These are phyloP conservation scores for Aspergillus piperis DNA, from an alignment of 2,329 filamentous ascomycete species.

Conservation along the genomic window DNA sequence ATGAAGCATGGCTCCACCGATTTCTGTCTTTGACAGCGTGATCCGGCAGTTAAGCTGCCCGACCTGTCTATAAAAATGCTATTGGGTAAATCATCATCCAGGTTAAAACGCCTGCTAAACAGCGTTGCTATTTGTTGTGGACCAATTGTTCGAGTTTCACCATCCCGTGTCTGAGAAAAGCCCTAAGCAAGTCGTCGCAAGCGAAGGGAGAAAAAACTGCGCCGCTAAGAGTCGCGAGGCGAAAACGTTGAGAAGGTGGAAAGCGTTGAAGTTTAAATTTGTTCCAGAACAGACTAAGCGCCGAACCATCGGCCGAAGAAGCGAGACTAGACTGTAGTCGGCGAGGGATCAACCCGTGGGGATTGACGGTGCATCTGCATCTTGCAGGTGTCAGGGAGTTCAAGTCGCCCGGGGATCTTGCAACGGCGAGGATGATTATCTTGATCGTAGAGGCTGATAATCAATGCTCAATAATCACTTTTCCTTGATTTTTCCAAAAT, in stretches of 20 bases:
- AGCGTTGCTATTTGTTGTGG: background rate
- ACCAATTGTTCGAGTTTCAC: background rate
- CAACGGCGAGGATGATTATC: background rate
- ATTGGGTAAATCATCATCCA: background rate
- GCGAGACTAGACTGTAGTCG: background rate
- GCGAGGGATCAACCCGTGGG: background rate
- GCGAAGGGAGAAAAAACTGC: background rate
- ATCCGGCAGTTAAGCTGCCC: background rate
- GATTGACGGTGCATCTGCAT: background rate
- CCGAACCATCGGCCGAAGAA: background rate
- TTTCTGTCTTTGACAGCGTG: background rate
- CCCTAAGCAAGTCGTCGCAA: background rate
- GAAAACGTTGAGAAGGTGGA: constrained; percentile 5
- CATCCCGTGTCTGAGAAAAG: background rate
- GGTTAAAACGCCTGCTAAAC: too few relatives aligned
- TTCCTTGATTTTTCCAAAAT: background rate
- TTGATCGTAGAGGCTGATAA: background rate
- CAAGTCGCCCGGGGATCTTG: too few relatives aligned
- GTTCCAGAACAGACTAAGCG: background rate
- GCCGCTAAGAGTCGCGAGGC: background rate
- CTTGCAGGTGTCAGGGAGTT: too few relatives aligned
- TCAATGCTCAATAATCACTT: background rate
- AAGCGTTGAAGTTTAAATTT: constrained; percentile 8
- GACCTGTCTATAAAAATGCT: background rate
- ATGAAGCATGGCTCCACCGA: background rate